A percentile compares a stretch with the other conserved stretches of the same genome.
phyloP scores from a whole-genome alignment of 2,329 filamentous ascomycete genomes.

The Fusarium sp. region DNA sequence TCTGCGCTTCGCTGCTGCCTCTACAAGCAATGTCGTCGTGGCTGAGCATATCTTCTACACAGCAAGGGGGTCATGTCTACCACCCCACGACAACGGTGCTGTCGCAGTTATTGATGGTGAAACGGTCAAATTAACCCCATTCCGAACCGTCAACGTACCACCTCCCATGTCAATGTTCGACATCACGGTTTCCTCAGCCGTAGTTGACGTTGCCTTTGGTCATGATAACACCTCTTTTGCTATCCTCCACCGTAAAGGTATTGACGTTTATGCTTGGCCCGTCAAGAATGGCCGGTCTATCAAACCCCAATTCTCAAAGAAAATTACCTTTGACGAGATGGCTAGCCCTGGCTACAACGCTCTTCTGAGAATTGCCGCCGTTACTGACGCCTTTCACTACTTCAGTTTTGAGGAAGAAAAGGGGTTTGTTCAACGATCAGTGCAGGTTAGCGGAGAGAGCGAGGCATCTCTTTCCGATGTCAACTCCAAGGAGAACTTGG shows the following conservation, averaged over 20 bases:
- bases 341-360: constrained; percentile 40
- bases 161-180: constrained; percentile 93
- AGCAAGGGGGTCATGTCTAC: constrained; percentile 73
- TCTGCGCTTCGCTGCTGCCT: constrained; percentile 71
- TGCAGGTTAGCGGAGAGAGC: constrained; percentile 31
- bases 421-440: constrained; percentile 40
- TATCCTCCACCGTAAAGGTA: constrained; percentile 73
- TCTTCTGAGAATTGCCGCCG: constrained; percentile 31
- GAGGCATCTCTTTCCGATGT: constrained; percentile 32
- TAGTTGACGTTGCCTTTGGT: constrained; percentile 81
- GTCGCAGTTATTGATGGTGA: constrained; percentile 88
- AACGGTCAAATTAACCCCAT: constrained; percentile 83
- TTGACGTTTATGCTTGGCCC: constrained; percentile 79
- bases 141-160: constrained; percentile 85
- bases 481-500: constrained; percentile 38
- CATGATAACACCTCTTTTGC: constrained; percentile 73
- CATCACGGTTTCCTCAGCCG: constrained; percentile 69
- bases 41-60: constrained; percentile 77
- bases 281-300: constrained; percentile 66
- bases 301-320: constrained; percentile 56
- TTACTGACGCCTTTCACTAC: constrained; percentile 47
- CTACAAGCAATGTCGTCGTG: constrained; percentile 63
- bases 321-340: constrained; percentile 53
- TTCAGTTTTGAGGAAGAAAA: constrained; percentile 49
- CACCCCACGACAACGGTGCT: constrained; percentile 81